Evolutionary conservation across 192 early-diverging fungal genomes (phyloP).

Genomic region (Linnemannia hyalina): DNA sequence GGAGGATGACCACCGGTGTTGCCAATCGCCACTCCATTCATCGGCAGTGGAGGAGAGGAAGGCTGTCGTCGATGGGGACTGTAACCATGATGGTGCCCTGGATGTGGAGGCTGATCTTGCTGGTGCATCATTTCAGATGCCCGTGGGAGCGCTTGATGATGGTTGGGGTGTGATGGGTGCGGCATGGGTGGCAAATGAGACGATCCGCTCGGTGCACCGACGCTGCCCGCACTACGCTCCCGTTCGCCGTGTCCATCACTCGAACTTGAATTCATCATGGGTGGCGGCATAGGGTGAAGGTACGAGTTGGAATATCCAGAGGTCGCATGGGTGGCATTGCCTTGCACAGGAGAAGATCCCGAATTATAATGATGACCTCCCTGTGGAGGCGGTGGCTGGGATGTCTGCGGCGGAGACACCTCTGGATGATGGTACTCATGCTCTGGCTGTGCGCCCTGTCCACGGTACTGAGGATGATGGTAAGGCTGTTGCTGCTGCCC

Average conservation of each 20-base stretch:
- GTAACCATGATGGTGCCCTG: slow-evolving; percentile 34
- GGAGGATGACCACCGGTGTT: slow-evolving; percentile 13
- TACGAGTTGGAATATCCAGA: slow-evolving; percentile 38
- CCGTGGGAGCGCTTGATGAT: slow-evolving; percentile 33
- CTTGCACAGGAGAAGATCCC: slow-evolving; percentile 27
- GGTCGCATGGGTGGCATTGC: not conserved
- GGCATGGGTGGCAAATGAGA: slow-evolving; percentile 38
- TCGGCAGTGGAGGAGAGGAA: slow-evolving; percentile 28
- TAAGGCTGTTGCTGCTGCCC: slow-evolving; percentile 15
- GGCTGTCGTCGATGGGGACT: slow-evolving; percentile 39
- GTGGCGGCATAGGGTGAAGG: slow-evolving; percentile 21
- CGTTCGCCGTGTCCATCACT: slow-evolving; percentile 26
- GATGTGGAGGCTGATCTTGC: slow-evolving; percentile 28
- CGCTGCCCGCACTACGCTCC: slow-evolving; percentile 7
- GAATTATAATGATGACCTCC: slow-evolving; percentile 37
- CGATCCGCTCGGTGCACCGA: not conserved
- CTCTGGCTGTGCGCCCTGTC: slow-evolving; percentile 19
- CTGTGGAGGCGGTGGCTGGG: slow-evolving; percentile 26
- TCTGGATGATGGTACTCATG: slow-evolving; percentile 49
- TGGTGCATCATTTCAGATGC: slow-evolving; percentile 32
- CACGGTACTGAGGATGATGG: slow-evolving; percentile 40
- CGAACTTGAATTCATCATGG: not conserved
- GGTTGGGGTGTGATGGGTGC: slow-evolving; percentile 20
- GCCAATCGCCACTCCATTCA: slow-evolving; percentile 42
- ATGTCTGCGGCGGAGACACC: slow-evolving; percentile 1